phyloP scores from a whole-genome alignment of 1,284 basidiomycete genomes.

The Ceratobasidium sp. region DNA sequence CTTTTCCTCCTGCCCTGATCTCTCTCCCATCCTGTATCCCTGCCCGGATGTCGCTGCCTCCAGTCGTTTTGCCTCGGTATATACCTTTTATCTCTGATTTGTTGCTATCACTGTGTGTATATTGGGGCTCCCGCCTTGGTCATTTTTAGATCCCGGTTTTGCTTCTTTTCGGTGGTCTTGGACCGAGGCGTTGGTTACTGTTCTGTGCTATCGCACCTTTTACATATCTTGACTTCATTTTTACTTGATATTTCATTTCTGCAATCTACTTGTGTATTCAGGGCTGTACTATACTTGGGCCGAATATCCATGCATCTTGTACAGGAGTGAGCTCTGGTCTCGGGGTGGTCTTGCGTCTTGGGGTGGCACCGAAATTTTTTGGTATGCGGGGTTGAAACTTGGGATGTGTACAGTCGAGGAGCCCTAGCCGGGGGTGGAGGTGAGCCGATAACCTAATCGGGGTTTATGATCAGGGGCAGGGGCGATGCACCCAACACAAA shows the following conservation, averaged over 20 bases:
- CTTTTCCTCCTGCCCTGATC: too few species aligned
- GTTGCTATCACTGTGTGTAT: background rate
- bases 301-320: slow-evolving; percentile 16
- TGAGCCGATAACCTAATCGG: slow-evolving; percentile 4
- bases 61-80: background rate
- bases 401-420: background rate
- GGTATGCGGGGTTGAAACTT: too few species aligned
- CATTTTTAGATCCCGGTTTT: background rate
- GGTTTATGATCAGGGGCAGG: background rate
- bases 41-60: slow-evolving; percentile 12
- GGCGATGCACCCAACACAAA: background rate
- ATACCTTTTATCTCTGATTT: slow-evolving; percentile 5
- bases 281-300: slow-evolving; percentile 31
- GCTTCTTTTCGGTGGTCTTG: background rate
- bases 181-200: background rate
- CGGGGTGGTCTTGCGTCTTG: background rate
- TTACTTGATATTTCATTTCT: slow-evolving; percentile 6
- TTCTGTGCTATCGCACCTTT: slow-evolving; percentile 2
- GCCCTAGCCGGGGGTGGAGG: background rate
- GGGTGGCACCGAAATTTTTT: background rate
- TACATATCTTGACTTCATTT: background rate
- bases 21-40: slow-evolving; percentile 17
- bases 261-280: slow-evolving; percentile 16
- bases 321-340: slow-evolving; percentile 14
- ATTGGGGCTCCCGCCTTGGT: background rate